A percentile compares a stretch with the other conserved stretches of the same genome.
Conservation (phyloP, 2,329 filamentous ascomycete species). For the Claviceps maximensis region DNA sequence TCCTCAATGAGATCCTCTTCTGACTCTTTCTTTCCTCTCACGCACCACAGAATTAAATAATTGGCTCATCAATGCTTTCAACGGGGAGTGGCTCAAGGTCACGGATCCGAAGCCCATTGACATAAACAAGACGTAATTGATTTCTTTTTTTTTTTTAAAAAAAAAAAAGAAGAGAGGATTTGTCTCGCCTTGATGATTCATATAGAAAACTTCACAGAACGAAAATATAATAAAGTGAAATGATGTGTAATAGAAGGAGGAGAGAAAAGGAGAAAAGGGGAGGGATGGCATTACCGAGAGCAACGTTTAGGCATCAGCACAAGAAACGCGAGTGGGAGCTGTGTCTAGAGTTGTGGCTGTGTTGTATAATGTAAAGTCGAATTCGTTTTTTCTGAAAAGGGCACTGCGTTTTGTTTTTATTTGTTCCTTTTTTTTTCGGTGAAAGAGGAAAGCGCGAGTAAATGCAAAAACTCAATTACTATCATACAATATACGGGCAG, state of each 20-base stretch:
- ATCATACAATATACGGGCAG: slow-evolving; percentile 10
- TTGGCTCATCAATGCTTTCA: slow-evolving; percentile 96
- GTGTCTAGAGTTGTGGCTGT: background rate
- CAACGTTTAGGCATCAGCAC: background rate
- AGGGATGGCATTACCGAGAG: too few species aligned
- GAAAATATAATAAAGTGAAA: background rate
- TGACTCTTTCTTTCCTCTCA: background rate
- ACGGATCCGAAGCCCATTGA: slow-evolving; percentile 33
- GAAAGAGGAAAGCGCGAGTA: background rate
- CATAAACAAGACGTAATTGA: slow-evolving; percentile 8
- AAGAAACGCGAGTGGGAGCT: background rate
- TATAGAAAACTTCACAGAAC: too few species aligned
- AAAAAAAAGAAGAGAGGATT: background rate
- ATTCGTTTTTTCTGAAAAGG: background rate
- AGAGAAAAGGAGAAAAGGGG: background rate
- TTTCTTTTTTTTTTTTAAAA: too few species aligned
- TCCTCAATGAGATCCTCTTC: too few species aligned
- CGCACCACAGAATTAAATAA: slow-evolving; percentile 52
- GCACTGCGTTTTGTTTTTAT: background rate
- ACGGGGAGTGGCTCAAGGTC: slow-evolving; percentile 76
- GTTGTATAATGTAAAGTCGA: background rate
- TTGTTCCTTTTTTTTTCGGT: background rate
- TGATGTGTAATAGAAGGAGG: background rate
- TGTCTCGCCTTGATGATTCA: background rate
- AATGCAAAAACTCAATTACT: slow-evolving; percentile 2